phyloP scores from a whole-genome alignment of 768 basidiomycete species.

The Lactifluus echinatus region DNA sequence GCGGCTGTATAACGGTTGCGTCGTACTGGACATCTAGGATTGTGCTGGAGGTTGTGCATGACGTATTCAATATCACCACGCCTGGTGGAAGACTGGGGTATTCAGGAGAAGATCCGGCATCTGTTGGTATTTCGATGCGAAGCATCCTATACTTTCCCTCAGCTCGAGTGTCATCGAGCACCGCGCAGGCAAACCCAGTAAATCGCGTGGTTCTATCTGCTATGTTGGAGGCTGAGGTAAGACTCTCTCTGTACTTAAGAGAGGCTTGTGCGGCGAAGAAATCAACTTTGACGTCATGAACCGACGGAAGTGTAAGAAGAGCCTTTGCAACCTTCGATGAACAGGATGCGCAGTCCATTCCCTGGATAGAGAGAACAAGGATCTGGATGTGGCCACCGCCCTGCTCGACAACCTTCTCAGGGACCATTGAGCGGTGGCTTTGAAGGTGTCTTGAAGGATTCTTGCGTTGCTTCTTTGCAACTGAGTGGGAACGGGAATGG shows the following conservation, averaged over 20 bases:
- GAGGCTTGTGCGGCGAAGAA: conserved; percentile 10
- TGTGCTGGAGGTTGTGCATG: not conserved
- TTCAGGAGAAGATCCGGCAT: not conserved
- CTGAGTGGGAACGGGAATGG: not conserved
- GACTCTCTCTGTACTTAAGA: conserved; percentile 12
- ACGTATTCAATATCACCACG: not conserved
- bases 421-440: not conserved
- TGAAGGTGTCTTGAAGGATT: not conserved
- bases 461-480: not conserved
- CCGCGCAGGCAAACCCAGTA: conserved; percentile 11
- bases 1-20: conserved; percentile 25
- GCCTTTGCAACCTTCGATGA: conserved; percentile 1
- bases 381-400: not conserved
- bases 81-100: conserved; percentile 3
- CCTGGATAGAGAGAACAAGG: conserved; percentile 6
- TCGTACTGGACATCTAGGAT: conserved; percentile 22
- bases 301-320: conserved; percentile 14
- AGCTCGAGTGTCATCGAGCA: not conserved
- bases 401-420: not conserved
- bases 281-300: conserved; percentile 16
- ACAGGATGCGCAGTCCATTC: conserved; percentile 19
- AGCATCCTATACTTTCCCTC: conserved; percentile 7
- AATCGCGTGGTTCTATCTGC: conserved; percentile 1
- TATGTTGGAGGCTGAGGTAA: conserved; percentile 6
- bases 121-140: not conserved